These are phyloP conservation scores for Hypoxylon fragiforme DNA, from an alignment of 495 filamentous ascomycete genomes.

Conservation along the genomic window DNA sequence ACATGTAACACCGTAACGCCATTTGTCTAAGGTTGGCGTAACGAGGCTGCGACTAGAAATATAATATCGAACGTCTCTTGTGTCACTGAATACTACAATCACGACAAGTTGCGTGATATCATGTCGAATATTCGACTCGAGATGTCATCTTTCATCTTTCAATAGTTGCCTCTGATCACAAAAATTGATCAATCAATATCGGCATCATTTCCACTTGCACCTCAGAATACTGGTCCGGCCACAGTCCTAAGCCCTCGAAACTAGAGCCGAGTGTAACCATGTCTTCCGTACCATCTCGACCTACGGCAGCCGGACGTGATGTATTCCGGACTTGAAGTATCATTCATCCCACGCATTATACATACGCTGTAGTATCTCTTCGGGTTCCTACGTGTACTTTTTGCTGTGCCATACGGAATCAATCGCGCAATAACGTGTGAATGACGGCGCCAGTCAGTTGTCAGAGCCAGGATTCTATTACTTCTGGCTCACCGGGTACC, in stretches of 20 bases:
- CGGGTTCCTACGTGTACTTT: conserved; percentile 6
- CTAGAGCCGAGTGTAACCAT: conserved; percentile 33
- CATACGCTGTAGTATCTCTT: too few species aligned
- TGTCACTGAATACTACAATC: conserved; percentile 17
- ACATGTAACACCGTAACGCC: conserved; percentile 29
- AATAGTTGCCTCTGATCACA: neutral
- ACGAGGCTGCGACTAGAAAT: conserved; percentile 10
- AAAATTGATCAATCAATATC: conserved; percentile 19
- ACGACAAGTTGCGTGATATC: conserved; percentile 34
- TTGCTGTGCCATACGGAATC: conserved; percentile 21
- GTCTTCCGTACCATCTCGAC: conserved; percentile 16
- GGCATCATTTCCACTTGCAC: conserved; percentile 11
- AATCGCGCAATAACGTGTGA: conserved; percentile 24
- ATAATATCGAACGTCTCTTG: conserved; percentile 13
- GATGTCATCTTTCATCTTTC: conserved; percentile 18
- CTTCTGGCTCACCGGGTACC: too few species aligned
- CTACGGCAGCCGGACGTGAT: conserved; percentile 15
- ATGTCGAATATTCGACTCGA: conserved; percentile 30
- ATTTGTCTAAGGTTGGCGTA: conserved; percentile 34
- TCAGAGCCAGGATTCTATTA: conserved; percentile 14
- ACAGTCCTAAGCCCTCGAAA: conserved; percentile 24
- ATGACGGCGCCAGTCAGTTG: conserved; percentile 19
- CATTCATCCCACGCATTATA: conserved; percentile 27
- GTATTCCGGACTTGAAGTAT: conserved; percentile 25
- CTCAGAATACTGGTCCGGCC: conserved; percentile 17